Evolutionary conservation across 2,329 filamentous ascomycete species (phyloP), one percentile per base, ranked within the genome.

Genomic region (Venturia asperata): DNA sequence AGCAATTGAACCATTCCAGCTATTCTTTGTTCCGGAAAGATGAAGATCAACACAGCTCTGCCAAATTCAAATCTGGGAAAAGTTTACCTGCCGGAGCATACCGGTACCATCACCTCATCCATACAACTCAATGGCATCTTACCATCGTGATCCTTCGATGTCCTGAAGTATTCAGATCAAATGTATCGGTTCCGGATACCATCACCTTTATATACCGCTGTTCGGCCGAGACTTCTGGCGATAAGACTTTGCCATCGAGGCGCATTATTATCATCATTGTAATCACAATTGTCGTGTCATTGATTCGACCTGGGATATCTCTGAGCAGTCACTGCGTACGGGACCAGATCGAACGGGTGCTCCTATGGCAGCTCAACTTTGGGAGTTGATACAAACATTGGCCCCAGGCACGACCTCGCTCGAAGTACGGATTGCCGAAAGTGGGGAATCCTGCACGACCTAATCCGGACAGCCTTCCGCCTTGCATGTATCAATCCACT

Each of bases 1-100:
- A 83, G 69, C 13, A 75, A 77, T 61, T 71, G 72, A 34, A 75
- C 78, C n/a, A 83, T 70, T 42, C 70, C 71, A 56, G 77, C 80
- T 49, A 82, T 77, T 27, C 76, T 72, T 67, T 78, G 79, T 56
- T 76, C 76, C 76, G 66, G 34, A 13, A 37, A 10, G 24, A 4
- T n/a, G 41, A 30, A 43, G 21, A 52, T 65, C 41, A 62, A 61
- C 45, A 62, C 21, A 55, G 21, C 3, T 30, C 5, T 30, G 11
- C 11, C 9, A 10, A 11, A 5, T 55, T 30, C 6, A 7, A 17
- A 10, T n/a, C 11, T 34, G 21, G 21, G 17, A 62, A 30, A 52
- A 21, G 71, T 70, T 49, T 68, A 71, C 80, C 81, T 74, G 1
- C 81, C 81, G 70, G 82, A 82, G 0, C 81, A 81, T 63, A 83